These are phyloP conservation scores for Pulveroboletus frians DNA, from an alignment of 768 basidiomycete genomes.

Conservation along the genomic window DNA sequence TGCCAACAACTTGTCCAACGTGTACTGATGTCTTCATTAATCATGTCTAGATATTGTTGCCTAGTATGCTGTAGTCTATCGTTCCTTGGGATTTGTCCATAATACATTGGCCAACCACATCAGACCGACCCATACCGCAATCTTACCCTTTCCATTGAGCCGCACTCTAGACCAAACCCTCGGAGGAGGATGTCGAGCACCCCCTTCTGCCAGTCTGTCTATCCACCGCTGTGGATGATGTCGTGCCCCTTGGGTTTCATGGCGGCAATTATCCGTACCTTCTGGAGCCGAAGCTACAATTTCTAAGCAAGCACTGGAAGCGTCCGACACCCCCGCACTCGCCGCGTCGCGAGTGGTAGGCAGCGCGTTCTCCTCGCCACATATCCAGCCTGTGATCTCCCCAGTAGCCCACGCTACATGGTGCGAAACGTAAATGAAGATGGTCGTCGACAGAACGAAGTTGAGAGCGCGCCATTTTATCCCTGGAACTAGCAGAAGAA, in stretches of 20 bases:
- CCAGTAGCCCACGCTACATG: slow-evolving; percentile 72
- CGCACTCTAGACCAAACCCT: slow-evolving; percentile 29
- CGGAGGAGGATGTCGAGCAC: slow-evolving; percentile 18
- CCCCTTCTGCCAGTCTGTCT: slow-evolving; percentile 42
- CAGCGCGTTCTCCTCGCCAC: slow-evolving; percentile 31
- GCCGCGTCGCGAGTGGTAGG: slow-evolving; percentile 15
- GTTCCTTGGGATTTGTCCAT: slow-evolving; percentile 39
- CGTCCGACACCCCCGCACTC: background rate
- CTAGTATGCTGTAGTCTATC: slow-evolving; percentile 2
- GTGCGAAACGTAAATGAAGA: slow-evolving; percentile 80
- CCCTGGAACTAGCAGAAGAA: slow-evolving; percentile 75
- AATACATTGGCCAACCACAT: slow-evolving; percentile 68
- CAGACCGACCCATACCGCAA: slow-evolving; percentile 36
- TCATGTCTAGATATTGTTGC: background rate
- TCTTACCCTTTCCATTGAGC: slow-evolving; percentile 40
- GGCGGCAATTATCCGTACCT: background rate
- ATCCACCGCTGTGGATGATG: slow-evolving; percentile 44
- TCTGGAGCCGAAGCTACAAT: slow-evolving; percentile 6
- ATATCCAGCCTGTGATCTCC: slow-evolving; percentile 59
- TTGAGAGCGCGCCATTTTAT: slow-evolving; percentile 71
- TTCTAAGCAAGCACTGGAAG: slow-evolving; percentile 2
- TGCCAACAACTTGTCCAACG: background rate
- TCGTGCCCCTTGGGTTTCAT: slow-evolving; percentile 36
- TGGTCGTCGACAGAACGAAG: slow-evolving; percentile 64
- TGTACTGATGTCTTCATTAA: slow-evolving; percentile 13